Percentiles rank a stretch among this genome's conserved stretches.
Conservation (phyloP, 225 moss, liverwort and hornwort genomes). For the Bryum argenteum region DNA sequence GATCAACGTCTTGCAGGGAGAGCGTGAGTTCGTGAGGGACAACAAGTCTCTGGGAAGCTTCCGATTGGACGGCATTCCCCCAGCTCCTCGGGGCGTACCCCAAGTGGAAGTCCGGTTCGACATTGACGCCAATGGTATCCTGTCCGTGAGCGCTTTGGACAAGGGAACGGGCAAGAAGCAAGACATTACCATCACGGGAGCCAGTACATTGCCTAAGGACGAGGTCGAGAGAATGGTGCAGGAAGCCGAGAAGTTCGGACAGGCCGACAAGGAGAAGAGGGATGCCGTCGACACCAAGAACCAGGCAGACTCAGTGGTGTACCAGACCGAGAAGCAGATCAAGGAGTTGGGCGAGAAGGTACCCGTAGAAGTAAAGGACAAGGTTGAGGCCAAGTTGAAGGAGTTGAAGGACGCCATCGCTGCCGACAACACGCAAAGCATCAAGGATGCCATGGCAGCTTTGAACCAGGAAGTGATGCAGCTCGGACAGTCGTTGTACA, state of each 20-base stretch:
- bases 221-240: slow-evolving; percentile 97
- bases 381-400: slow-evolving; percentile 84
- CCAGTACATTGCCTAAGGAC: slow-evolving; percentile 91
- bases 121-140: slow-evolving; percentile 91
- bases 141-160: slow-evolving; percentile 82
- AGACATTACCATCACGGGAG: slow-evolving; percentile 94
- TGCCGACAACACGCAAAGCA: slow-evolving; percentile 72
- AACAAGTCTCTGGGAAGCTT: slow-evolving; percentile 94
- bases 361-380: slow-evolving; percentile 74
- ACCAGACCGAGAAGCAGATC: slow-evolving; percentile 92
- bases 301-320: slow-evolving; percentile 86
- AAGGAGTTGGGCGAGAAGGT: slow-evolving; percentile 92
- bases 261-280: slow-evolving; percentile 90
- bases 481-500: slow-evolving; percentile 86
- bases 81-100: slow-evolving; percentile 90
- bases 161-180: slow-evolving; percentile 98
- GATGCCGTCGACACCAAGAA: slow-evolving; percentile 92
- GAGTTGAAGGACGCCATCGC: slow-evolving; percentile 82
- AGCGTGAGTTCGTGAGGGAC: slow-evolving; percentile 93
- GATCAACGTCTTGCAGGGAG: slow-evolving; percentile 92
- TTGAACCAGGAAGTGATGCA: slow-evolving; percentile 97
- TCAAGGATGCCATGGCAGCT: slow-evolving; percentile 78
- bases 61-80: slow-evolving; percentile 90
- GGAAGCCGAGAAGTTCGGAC: slow-evolving; percentile 92
- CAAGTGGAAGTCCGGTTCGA: slow-evolving; percentile 94